Evolutionary conservation across 2,329 filamentous ascomycete genomes (phyloP), one percentile per base, ranked within the genome.

Genomic region (Fusarium sp.): DNA sequence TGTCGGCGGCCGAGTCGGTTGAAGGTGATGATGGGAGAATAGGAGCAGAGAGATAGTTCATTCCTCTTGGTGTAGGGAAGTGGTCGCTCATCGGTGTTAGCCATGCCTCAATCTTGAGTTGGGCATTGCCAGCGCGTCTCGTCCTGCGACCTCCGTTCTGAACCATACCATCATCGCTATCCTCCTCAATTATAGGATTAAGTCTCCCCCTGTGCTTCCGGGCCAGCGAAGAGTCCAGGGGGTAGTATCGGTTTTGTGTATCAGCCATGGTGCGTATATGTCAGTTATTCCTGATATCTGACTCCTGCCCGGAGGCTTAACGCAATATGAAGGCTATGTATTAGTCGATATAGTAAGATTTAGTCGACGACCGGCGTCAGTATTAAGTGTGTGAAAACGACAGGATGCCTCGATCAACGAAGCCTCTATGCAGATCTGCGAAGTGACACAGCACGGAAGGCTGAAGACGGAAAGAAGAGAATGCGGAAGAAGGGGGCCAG

Each of bases 41-140:
- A 51, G 90, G 89, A 54, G 89, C 90, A 42, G 90, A 85, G 78
- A 92, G 86, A 78, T 90, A 91, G 80, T 92, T 86, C 75, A 88
- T 83, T 66, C 91, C 91, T 76, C 90, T 86, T n/a, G 92, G 91
- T 14, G 91, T 93, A 45, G 91, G 92, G 78, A 94, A 94, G 79
- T 93, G 87, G 75, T 89, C 88, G 79, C 86, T 89, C 80, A 86
- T 82, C 47, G 89, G 89, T 47, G 88, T 89, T 47, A 90, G 80
- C 89, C 88, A 90, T 70, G 87, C 85, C 72, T 87, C 84, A 72
- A 89, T 86, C 78, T 86, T 88, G 65, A 89, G 82, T 68, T 84
- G 82, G 44, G 85, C 82, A 45, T 76, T 66, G 59, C 81, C 79
- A 36, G 68, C 74, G 36, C 79, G 78, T 55, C 77, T 77, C 57